phyloP scores from a whole-genome alignment of 2,329 filamentous ascomycete species.

The Nigrograna mackinnonii region DNA sequence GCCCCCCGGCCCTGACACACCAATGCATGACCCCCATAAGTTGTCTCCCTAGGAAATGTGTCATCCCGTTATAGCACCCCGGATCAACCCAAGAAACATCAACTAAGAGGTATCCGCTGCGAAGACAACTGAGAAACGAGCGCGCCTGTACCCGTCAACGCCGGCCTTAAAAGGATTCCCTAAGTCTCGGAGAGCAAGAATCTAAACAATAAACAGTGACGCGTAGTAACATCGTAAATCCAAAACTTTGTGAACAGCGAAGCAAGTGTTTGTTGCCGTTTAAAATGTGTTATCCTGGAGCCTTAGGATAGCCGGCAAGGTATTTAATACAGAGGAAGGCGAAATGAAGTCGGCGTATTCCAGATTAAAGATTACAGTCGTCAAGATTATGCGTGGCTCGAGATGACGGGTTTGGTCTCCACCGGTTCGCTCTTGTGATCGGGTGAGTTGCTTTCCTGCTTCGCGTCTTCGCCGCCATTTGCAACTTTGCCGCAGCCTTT shows the following conservation, averaged over 20 bases:
- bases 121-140: slow-evolving; percentile 12
- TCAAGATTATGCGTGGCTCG: slow-evolving; percentile 21
- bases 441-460: slow-evolving; percentile 38
- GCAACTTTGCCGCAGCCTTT: slow-evolving; percentile 66
- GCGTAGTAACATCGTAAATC: slow-evolving; percentile 28
- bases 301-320: slow-evolving; percentile 13
- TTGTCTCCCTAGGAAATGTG: slow-evolving; percentile 9
- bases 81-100: too few relatives aligned
- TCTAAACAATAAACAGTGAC: slow-evolving; percentile 15
- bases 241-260: slow-evolving; percentile 27
- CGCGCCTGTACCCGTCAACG: slow-evolving; percentile 16
- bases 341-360: slow-evolving; percentile 21
- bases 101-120: slow-evolving; percentile 38
- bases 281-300: slow-evolving; percentile 14
- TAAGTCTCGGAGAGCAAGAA: slow-evolving; percentile 15
- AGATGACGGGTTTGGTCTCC: slow-evolving; percentile 30
- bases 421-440: slow-evolving; percentile 29
- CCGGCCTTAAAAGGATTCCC: slow-evolving; percentile 20
- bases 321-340: slow-evolving; percentile 40
- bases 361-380: slow-evolving; percentile 6
- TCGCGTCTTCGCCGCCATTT: slow-evolving; percentile 27
- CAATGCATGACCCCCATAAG: slow-evolving; percentile 25
- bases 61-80: slow-evolving; percentile 12
- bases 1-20: slow-evolving; percentile 18
- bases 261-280: slow-evolving; percentile 17